Conservation (phyloP, 176 grass and related monocot genomes). For the Themeda triandra region DNA sequence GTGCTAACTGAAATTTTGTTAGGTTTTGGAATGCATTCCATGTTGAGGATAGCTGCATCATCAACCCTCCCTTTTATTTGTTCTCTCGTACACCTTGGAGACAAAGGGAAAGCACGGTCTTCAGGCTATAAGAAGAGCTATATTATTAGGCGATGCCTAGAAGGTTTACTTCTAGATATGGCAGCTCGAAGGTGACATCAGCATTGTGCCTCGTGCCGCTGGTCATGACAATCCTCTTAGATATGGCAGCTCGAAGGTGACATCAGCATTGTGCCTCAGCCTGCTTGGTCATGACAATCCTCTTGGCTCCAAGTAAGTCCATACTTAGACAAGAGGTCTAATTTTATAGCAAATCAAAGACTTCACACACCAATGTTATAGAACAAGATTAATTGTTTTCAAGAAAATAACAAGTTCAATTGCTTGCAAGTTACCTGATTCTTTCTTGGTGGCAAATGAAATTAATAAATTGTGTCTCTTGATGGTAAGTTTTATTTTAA, state of each 20-base stretch:
- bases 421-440: neutral
- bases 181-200: neutral
- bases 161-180: neutral
- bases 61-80: neutral
- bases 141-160: neutral
- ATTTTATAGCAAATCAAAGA: neutral
- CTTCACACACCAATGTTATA: neutral
- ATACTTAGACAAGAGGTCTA: neutral
- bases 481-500: neutral
- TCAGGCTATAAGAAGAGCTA: neutral
- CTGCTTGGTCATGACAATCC: neutral
- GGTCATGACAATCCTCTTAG: too few species aligned
- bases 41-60: neutral
- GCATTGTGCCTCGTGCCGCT: too few species aligned
- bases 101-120: neutral
- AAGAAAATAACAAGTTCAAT: neutral
- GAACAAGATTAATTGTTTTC: neutral
- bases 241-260: too few species aligned
- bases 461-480: neutral
- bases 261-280: conserved; percentile 11
- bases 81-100: too few species aligned
- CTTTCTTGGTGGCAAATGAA: neutral
- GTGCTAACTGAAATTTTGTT: neutral
- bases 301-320: neutral
- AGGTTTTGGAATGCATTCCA: neutral